Percentiles rank a stretch among this genome's conserved stretches.
These are phyloP conservation scores for Digitaria exilis DNA, from an alignment of 202 grass and related monocot species.

Conservation along the genomic window DNA sequence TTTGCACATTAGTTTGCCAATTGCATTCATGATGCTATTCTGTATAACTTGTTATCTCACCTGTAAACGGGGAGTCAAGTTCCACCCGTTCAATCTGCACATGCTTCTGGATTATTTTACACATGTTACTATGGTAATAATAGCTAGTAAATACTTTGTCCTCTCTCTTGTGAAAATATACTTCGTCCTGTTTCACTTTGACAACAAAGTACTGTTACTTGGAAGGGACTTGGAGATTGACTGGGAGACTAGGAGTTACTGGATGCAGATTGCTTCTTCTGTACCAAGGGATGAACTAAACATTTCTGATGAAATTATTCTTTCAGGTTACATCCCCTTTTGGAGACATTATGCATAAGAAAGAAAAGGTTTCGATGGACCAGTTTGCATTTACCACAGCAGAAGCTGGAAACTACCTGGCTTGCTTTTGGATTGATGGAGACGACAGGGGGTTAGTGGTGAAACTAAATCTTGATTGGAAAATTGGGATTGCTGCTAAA, in stretches of 20 bases:
- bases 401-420: slow-evolving; percentile 81
- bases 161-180: background rate
- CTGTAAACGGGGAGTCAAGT: background rate
- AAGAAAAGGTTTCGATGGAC: slow-evolving; percentile 56
- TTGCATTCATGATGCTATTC: background rate
- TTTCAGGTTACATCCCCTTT: slow-evolving; percentile 79
- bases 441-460: slow-evolving; percentile 46
- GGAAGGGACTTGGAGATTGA: background rate
- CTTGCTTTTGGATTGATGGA: slow-evolving; percentile 70
- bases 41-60: background rate
- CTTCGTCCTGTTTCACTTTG: background rate
- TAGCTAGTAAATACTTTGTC: background rate
- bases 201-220: background rate
- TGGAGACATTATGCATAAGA: slow-evolving; percentile 64
- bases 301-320: background rate
- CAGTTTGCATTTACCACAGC: slow-evolving; percentile 82
- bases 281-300: no score
- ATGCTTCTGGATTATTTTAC: background rate
- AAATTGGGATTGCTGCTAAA: slow-evolving; percentile 70
- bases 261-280: background rate
- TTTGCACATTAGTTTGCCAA: background rate
- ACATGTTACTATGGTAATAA: background rate
- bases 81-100: slow-evolving; percentile 12
- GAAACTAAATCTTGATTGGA: slow-evolving; percentile 89
- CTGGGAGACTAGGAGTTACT: background rate